Conservation (phyloP, 768 basidiomycete genomes). For the Crassisporium funariophilum region DNA sequence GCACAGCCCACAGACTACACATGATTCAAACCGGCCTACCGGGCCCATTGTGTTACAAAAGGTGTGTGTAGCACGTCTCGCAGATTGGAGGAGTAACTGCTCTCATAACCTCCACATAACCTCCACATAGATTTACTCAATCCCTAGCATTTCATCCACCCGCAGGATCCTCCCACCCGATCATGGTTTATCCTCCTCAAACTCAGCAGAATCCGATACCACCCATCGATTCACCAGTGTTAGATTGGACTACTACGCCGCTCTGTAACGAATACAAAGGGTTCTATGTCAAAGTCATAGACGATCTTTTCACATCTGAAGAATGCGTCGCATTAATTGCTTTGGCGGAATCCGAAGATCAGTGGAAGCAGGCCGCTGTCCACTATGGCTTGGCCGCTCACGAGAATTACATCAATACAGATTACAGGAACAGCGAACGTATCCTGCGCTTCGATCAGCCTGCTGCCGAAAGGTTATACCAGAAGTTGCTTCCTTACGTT, state of each 20-base stretch:
- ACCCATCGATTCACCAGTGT: conserved; percentile 21
- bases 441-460: conserved; percentile 38
- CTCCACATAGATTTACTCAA: too few relatives aligned
- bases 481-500: conserved; percentile 38
- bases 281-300: conserved; percentile 44
- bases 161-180: too few relatives aligned
- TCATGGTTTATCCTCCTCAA: too few relatives aligned
- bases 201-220: too few relatives aligned
- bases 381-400: conserved; percentile 27
- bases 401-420: conserved; percentile 35
- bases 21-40: too few relatives aligned
- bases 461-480: conserved; percentile 35
- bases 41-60: too few relatives aligned
- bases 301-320: conserved; percentile 39
- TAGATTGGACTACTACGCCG: conserved; percentile 42
- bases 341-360: conserved; percentile 35
- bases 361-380: conserved; percentile 42
- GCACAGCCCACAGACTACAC: too few relatives aligned
- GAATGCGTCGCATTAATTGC: conserved; percentile 43
- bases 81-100: too few relatives aligned
- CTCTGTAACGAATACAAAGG: conserved; percentile 35
- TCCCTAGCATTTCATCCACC: too few relatives aligned
- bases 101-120: too few relatives aligned
- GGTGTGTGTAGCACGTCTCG: too few relatives aligned
- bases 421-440: conserved; percentile 43